Base-by-base conservation (phyloP, 2,329 filamentous ascomycete genomes). In the Didymella glomerata region DNA sequence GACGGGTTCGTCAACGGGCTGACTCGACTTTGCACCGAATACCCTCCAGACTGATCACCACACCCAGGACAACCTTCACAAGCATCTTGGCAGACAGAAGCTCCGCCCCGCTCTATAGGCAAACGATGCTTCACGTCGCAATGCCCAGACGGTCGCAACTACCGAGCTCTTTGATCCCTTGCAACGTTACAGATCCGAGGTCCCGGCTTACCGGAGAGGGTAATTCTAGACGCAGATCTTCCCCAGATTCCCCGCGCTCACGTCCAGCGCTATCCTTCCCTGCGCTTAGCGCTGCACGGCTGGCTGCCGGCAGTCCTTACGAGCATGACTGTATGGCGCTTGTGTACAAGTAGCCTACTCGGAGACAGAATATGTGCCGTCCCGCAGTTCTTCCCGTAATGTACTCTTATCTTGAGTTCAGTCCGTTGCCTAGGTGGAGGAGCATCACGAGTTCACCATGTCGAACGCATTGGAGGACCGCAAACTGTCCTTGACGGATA, bases 211-310 rank as follows among this genome's bases (percentile, higher is more conserved):
- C 47, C 47, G 14, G 14, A 49, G 14, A 25, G 16, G 34, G 47
- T 7, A 38, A 40, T 27, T 20, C 14, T 14, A 25, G 20, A 13
- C 34, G 49, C 16, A 27, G 28, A 52, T 52, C 51, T 41, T 42
- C 52, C 36, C 45, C 45, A 42, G 25, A 36, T 34, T 55, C 28
- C 36, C 52, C 52, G 52, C 45, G 27, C 18, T 9, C 18, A 34
- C 25, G 20, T 16, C 30, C 5, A 1, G 18, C 46, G 30, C 46
- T 48, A 48, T 16, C 10, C 46, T 30, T 32, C 20, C 16, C 30
- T 48, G 7, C 22, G 47, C 24, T 40, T 41, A 47, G 42, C 24
- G 51, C 24, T n/a, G 32, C 14, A 16, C 32, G 32, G 14, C 32
- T 36, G 44, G 34, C 28, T 53, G 50, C 32, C 34, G 42, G 40